Evolutionary conservation across 2,329 filamentous ascomycete genomes (phyloP).

Genomic region (Alternaria rosae): DNA sequence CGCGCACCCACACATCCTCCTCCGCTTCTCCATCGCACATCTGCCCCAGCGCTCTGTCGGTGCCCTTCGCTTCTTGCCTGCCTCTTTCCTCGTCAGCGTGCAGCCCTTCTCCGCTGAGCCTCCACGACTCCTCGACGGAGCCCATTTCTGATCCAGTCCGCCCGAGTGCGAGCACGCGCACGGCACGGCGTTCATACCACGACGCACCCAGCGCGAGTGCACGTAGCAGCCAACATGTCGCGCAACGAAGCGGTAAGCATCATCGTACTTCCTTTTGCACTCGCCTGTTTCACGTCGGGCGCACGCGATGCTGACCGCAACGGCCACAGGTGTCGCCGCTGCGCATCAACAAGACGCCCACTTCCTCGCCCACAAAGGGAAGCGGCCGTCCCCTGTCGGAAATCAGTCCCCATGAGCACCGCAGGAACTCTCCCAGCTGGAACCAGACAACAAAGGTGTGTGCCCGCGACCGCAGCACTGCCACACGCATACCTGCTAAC

Average conservation of each 20-base stretch:
- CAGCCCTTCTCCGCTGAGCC: constrained; percentile 24
- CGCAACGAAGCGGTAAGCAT: constrained; percentile 51
- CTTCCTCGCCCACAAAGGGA: constrained; percentile 70
- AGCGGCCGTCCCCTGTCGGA: constrained; percentile 77
- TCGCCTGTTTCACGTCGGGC: not conserved
- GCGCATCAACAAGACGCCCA: constrained; percentile 75
- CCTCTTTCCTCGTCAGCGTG: constrained; percentile 24
- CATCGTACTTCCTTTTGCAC: not conserved
- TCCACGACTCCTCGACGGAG: constrained; percentile 35
- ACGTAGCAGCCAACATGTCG: constrained; percentile 44
- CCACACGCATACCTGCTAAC: constrained; percentile 29
- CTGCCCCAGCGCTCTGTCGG: constrained; percentile 37
- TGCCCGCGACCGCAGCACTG: constrained; percentile 10
- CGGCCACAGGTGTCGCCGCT: constrained; percentile 73
- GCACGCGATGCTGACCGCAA: constrained; percentile 15
- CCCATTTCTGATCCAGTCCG: constrained; percentile 44
- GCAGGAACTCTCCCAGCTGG: constrained; percentile 92
- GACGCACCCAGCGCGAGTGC: constrained; percentile 21
- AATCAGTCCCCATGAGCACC: constrained; percentile 82
- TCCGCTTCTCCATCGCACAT: constrained; percentile 37
- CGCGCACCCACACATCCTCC: constrained; percentile 32
- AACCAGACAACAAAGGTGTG: constrained; percentile 75
- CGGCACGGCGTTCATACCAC: constrained; percentile 9
- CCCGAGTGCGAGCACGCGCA: not conserved
- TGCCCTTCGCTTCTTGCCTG: constrained; percentile 35